phyloP scores from a whole-genome alignment of 495 filamentous ascomycete genomes.

The Rusavskia elegans region DNA sequence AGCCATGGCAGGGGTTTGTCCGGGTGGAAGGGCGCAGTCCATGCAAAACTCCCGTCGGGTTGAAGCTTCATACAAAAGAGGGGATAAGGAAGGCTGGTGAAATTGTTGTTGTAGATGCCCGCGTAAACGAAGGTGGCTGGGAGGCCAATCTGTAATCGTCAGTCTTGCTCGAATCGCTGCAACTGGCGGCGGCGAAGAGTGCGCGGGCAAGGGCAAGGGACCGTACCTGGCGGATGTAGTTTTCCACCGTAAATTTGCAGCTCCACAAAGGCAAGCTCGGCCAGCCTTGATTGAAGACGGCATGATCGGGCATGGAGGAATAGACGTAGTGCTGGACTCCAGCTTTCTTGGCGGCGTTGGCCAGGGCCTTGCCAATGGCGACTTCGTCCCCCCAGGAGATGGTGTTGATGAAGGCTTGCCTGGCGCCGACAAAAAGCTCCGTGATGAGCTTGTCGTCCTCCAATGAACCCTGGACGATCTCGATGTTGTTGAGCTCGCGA shows the following conservation, averaged over 20 bases:
- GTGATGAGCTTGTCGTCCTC: slow-evolving; percentile 57
- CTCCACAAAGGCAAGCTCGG: slow-evolving; percentile 80
- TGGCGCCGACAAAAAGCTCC: slow-evolving; percentile 63
- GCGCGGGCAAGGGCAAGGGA: neutral
- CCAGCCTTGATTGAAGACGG: slow-evolving; percentile 54
- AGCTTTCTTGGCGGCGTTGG: slow-evolving; percentile 75
- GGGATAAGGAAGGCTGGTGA: slow-evolving; percentile 83
- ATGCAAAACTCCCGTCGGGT: slow-evolving; percentile 70
- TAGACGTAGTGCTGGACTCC: slow-evolving; percentile 87
- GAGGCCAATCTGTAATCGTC: slow-evolving; percentile 37
- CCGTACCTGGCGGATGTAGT: slow-evolving; percentile 55
- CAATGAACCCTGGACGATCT: slow-evolving; percentile 65
- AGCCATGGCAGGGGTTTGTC: slow-evolving; percentile 86
- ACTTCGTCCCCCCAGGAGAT: slow-evolving; percentile 95
- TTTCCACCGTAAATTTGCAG: slow-evolving; percentile 78
- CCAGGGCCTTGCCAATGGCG: slow-evolving; percentile 68
- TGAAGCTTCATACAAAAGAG: slow-evolving; percentile 86
- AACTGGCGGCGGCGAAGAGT: neutral
- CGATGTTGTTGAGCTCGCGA: slow-evolving; percentile 63
- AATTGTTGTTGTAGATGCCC: slow-evolving; percentile 98
- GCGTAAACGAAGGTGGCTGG: slow-evolving; percentile 88
- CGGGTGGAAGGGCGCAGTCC: slow-evolving; percentile 88
- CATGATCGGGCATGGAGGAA: slow-evolving; percentile 92
- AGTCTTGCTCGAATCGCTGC: neutral
- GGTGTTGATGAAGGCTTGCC: slow-evolving; percentile 93